Evolutionary conservation across 1,284 basidiomycete species (phyloP).

Genomic region (Leccinum insigne): DNA sequence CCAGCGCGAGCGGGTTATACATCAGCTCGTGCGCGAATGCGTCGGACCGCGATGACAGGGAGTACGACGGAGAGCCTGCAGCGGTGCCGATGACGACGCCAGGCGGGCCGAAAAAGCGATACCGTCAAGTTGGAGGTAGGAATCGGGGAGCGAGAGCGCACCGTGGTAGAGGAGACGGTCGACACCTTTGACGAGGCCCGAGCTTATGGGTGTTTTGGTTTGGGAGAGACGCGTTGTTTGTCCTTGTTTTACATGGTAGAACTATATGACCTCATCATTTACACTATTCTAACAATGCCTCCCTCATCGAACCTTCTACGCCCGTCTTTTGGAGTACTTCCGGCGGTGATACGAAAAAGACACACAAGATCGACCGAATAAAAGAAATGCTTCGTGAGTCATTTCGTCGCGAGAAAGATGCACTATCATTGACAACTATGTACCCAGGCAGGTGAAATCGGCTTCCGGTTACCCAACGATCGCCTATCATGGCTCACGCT

Average conservation of each 20-base stretch:
- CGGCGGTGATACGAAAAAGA: too few species aligned
- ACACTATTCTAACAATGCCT: too few species aligned
- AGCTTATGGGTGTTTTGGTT: constrained; percentile 2
- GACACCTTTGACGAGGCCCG: constrained; percentile 2
- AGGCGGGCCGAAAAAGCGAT: constrained; percentile 58
- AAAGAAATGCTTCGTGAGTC: too few species aligned
- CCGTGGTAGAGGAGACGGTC: constrained; percentile 72
- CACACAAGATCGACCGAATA: too few species aligned
- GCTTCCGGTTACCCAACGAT: too few species aligned
- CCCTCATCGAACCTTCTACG: too few species aligned
- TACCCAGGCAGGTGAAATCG: too few species aligned
- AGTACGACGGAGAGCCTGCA: constrained; percentile 36
- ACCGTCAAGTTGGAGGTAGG: constrained; percentile 68
- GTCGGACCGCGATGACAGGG: constrained; percentile 23
- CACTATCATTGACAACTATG: too few species aligned
- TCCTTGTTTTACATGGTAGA: neutral
- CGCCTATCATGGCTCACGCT: too few species aligned
- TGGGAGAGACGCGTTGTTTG: neutral
- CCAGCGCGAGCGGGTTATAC: constrained; percentile 67
- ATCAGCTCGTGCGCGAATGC: constrained; percentile 44
- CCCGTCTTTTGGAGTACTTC: too few species aligned
- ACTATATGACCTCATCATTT: too few species aligned
- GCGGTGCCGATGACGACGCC: constrained; percentile 6
- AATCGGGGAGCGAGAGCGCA: constrained; percentile 72
- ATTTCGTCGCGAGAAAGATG: too few species aligned